Percentiles rank a stretch among this genome's conserved stretches.
Evolutionary conservation across 2,329 filamentous ascomycete genomes (phyloP).

Genomic region (Aspergillus jensenii): DNA sequence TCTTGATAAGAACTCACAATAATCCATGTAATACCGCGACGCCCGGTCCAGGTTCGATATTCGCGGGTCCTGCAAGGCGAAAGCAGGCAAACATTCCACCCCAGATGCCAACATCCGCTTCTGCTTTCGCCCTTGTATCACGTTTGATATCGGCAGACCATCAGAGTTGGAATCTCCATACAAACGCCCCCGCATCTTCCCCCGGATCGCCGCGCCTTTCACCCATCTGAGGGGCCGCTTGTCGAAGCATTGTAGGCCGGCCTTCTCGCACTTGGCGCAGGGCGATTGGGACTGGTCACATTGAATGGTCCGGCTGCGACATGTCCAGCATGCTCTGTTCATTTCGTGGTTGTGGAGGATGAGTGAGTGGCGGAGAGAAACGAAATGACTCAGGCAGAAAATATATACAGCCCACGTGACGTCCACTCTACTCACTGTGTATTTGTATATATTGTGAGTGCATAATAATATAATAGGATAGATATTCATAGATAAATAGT

Average conservation of each 20-base stretch:
- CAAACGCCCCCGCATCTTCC: constrained; percentile 18
- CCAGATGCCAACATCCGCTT: background rate
- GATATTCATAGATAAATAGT: no score
- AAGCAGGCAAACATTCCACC: background rate
- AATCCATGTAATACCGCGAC: constrained; percentile 33
- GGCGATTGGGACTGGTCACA: constrained; percentile 28
- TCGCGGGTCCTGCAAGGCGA: constrained; percentile 18
- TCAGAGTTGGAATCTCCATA: background rate
- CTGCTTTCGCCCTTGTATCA: background rate
- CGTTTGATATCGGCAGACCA: background rate
- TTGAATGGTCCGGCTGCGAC: constrained; percentile 33
- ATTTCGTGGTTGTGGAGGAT: background rate
- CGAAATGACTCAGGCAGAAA: no score
- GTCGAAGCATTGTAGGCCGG: constrained; percentile 33
- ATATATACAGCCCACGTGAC: no score
- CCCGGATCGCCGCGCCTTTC: constrained; percentile 31
- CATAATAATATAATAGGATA: no score
- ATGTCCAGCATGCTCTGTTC: constrained; percentile 30
- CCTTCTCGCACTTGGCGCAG: constrained; percentile 34
- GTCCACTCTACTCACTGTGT: no score
- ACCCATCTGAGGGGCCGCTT: constrained; percentile 35
- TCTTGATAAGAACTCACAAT: constrained; percentile 21
- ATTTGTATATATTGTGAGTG: no score
- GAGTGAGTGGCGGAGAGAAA: no score
- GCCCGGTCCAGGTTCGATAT: constrained; percentile 15